Evolutionary conservation across 192 early-diverging fungal genomes (phyloP).

Genomic region (Coemansia sp.): DNA sequence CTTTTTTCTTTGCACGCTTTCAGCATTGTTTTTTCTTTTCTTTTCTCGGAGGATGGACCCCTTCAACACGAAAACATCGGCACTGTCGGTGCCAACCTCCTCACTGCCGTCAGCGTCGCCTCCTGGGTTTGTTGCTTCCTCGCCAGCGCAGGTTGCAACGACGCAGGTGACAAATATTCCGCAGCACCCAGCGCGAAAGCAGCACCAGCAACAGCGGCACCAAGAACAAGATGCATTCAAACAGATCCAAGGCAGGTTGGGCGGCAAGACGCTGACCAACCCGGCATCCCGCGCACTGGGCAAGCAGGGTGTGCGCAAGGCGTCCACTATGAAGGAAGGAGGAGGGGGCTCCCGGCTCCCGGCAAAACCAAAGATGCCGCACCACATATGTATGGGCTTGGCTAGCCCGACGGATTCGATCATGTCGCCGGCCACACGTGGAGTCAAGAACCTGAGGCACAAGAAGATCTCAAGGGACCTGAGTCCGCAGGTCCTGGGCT

Average conservation of each 20-base stretch:
- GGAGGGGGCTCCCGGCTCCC: neutral
- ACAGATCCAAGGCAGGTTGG: neutral
- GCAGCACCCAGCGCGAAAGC: slow-evolving; percentile 3
- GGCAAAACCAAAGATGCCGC: slow-evolving; percentile 7
- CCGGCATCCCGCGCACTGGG: slow-evolving; percentile 24
- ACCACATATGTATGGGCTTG: slow-evolving; percentile 22
- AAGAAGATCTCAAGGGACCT: slow-evolving; percentile 24
- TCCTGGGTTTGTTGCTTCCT: neutral
- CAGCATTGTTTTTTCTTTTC: slow-evolving; percentile 1
- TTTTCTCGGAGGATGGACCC: neutral
- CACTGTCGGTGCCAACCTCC: neutral
- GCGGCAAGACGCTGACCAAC: slow-evolving; percentile 8
- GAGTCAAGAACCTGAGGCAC: slow-evolving; percentile 35
- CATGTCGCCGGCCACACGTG: slow-evolving; percentile 46
- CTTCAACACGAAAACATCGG: neutral
- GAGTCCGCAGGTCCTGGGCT: slow-evolving; percentile 26
- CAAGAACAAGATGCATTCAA: neutral
- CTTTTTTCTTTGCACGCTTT: slow-evolving; percentile 5
- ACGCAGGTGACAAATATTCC: neutral
- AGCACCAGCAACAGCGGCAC: slow-evolving; percentile 2
- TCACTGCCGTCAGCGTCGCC: neutral
- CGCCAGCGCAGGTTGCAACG: neutral
- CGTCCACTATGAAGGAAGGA: neutral
- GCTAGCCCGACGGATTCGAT: slow-evolving; percentile 48
- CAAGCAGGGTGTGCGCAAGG: slow-evolving; percentile 6